Base-by-base conservation (phyloP, 257 asterid species). In the Datura wrightii region DNA sequence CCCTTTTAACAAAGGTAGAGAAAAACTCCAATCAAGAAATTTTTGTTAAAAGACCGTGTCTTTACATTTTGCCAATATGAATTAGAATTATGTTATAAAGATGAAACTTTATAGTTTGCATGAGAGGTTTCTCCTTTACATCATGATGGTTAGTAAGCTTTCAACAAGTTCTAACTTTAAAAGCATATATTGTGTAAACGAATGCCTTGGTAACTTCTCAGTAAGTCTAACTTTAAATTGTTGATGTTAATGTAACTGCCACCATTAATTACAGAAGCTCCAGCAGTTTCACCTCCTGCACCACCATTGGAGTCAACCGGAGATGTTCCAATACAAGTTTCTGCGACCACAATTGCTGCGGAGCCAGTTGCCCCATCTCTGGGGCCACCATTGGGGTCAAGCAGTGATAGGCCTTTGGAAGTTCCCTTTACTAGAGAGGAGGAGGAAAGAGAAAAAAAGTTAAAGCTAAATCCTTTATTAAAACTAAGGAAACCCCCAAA, bases 401-500 rank as follows among this genome's bases (percentile, higher is more conserved):
- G 19, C 13, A 19, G 42, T 46, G 11, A 48, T 74, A 74, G 59
- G 37, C 60, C 60, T 48, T 74, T 74, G 42, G 19, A 46, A 74
- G 24, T 50, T 44, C 80, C 80, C 18, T 70, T 9, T 42, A n/a
- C 18, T 9, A 48, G 19, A 19, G 44, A 50, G 24, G 44, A 74
- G 34, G 80, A 76, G 10, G 13, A 48, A 11, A 24, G 41, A 50
- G 81, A 76, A 11, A 24, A 44, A 1, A 76, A 76, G 81, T 76
- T 76, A 24, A 76, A 76, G 44, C 18, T 48, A 24, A 76, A 50
- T 76, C 60, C 81, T 50, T 24, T 50, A 13, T 76, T 36, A 50
- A 76, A 62, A 76, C 81, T 76, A 44, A 50, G 13, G 62, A 34
- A 48, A 48, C 81, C 46, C 44, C 59, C 62, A 50, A 76, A 34